Evolutionary conservation across 306 rosid species (phyloP).

Genomic region (Corylus heterophylla): DNA sequence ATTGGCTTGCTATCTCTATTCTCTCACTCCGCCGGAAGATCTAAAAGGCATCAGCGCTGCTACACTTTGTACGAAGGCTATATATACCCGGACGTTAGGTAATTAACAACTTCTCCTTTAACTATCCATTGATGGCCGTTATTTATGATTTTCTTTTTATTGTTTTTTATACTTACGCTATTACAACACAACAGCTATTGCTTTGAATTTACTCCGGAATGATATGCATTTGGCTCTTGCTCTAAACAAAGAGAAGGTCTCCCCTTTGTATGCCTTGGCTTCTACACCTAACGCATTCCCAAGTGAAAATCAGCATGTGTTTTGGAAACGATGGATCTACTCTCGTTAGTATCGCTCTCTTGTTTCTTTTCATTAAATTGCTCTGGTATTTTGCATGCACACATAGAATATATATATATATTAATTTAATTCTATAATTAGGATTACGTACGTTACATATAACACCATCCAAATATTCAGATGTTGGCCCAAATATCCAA

Average conservation of each 20-base stretch:
- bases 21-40: background rate
- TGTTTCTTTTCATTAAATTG: background rate
- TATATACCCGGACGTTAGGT: background rate
- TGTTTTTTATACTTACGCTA: background rate
- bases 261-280: background rate
- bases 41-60: background rate
- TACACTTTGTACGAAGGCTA: background rate
- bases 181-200: background rate
- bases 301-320: background rate
- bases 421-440: too few species aligned
- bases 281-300: background rate
- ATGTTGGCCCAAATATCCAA: too few species aligned
- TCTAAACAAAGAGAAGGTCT: background rate
- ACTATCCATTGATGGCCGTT: background rate
- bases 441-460: too few species aligned
- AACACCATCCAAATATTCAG: too few species aligned
- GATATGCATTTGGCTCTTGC: background rate
- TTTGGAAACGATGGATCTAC: background rate
- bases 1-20: background rate
- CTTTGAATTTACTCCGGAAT: fast-evolving
- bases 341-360: background rate
- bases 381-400: too few species aligned
- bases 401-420: too few species aligned
- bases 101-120: too few species aligned
- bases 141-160: too few species aligned